A percentile compares a stretch with the other conserved stretches of the same genome.
Conservation (phyloP, 805 yeast species). For the Priceomyces fermenticarens region DNA sequence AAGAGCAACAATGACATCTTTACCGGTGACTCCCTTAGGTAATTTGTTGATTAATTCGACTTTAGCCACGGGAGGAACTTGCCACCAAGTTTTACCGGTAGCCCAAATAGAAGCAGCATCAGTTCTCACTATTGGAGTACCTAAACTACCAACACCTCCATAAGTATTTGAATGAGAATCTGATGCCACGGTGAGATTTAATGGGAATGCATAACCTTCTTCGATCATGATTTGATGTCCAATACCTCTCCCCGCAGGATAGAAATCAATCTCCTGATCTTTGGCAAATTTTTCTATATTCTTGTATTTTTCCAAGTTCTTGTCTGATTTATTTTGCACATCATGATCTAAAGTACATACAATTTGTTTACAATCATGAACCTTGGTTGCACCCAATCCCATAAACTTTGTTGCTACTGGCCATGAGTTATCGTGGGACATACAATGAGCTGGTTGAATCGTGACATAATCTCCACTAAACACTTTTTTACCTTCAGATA, state of each 20-base stretch:
- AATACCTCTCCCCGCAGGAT: constrained; percentile 98
- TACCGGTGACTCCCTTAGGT: constrained; percentile 88
- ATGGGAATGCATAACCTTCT: constrained; percentile 97
- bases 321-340: constrained; percentile 88
- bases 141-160: constrained; percentile 94
- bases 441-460: constrained; percentile 92
- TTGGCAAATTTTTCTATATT: constrained; percentile 89
- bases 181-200: constrained; percentile 89
- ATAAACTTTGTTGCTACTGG: constrained; percentile 96
- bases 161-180: constrained; percentile 98
- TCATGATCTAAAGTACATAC: constrained; percentile 98
- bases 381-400: constrained; percentile 86
- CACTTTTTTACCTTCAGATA: constrained; percentile 72
- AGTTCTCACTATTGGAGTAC: constrained; percentile 97
- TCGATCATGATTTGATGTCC: constrained; percentile 99
- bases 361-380: constrained; percentile 83
- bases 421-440: constrained; percentile 99
- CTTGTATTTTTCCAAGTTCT: constrained; percentile 80
- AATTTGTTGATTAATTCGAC: constrained; percentile 81
- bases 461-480: constrained; percentile 93
- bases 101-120: constrained; percentile 99
- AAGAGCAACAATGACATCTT: constrained; percentile 92
- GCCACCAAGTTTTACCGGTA: constrained; percentile 99
- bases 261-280: constrained; percentile 90
- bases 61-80: constrained; percentile 96